A percentile compares a stretch with the other conserved stretches of the same genome.
phyloP scores from a whole-genome alignment of 2,329 filamentous ascomycete genomes.

The Plenodomus biglobosus region DNA sequence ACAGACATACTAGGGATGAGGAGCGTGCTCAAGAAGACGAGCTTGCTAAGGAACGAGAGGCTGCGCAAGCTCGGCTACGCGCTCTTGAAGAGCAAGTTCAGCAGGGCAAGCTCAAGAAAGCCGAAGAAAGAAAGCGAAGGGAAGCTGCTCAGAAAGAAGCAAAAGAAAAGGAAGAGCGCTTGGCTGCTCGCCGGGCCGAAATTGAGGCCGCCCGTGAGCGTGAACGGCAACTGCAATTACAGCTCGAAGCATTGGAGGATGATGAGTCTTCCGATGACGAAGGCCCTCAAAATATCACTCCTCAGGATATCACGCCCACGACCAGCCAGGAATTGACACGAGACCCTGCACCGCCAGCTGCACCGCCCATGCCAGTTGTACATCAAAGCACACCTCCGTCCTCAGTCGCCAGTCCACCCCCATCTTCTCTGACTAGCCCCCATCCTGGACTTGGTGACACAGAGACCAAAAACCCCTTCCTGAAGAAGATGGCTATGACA shows the following conservation, averaged over 20 bases:
- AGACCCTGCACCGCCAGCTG: slow-evolving; percentile 50
- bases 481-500: slow-evolving; percentile 79
- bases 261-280: slow-evolving; percentile 72
- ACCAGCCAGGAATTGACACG: slow-evolving; percentile 57
- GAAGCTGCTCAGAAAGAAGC: slow-evolving; percentile 84
- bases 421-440: slow-evolving; percentile 53
- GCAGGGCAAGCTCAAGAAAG: slow-evolving; percentile 91
- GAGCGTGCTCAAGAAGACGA: slow-evolving; percentile 77
- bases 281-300: slow-evolving; percentile 68
- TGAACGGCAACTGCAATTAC: slow-evolving; percentile 84
- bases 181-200: slow-evolving; percentile 84
- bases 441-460: slow-evolving; percentile 59
- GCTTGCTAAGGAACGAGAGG: slow-evolving; percentile 75
- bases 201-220: slow-evolving; percentile 88
- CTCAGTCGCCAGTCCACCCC: slow-evolving; percentile 47
- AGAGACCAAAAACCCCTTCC: slow-evolving; percentile 93
- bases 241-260: slow-evolving; percentile 77
- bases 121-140: slow-evolving; percentile 91
- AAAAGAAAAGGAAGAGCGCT: slow-evolving; percentile 82
- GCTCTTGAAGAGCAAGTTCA: slow-evolving; percentile 92
- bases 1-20: slow-evolving; percentile 61
- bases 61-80: slow-evolving; percentile 77
- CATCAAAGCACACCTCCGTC: slow-evolving; percentile 53
- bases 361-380: slow-evolving; percentile 45
- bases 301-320: slow-evolving; percentile 61